Evolutionary conservation across 768 basidiomycete species (phyloP), one percentile per base, ranked within the genome.

Genomic region (Tylopilus vinaceipallidus): DNA sequence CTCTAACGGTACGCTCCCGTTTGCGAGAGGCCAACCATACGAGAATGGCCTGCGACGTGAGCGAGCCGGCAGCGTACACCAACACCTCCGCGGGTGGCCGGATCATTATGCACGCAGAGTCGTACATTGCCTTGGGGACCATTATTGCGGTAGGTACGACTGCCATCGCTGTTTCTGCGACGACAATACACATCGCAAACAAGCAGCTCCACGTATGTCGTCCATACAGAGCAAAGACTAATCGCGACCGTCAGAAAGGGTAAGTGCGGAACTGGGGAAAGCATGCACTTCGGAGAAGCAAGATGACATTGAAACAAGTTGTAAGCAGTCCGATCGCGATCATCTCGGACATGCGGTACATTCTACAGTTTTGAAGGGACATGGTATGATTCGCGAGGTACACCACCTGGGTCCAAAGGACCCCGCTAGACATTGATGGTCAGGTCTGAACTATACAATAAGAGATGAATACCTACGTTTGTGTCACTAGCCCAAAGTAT

Each of bases 221-320:
- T 22, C 44, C 55, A 16, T 55, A 60, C 1, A 65, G 35, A 0
- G 62, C 63, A 36, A 51, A 59, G 34, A 65, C 63, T 65, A n/a
- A 8, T 14, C n/a, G 3, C 11, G 14, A 6, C 11, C n/a, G 14
- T 58, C 9, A 49, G 42, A 36, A 22, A 3, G n/a, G 30, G 4
- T 10, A 17, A 50, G 6, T 8, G 0, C 9, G 9, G 47, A 26
- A 32, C 6, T 16, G 4, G 17, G n/a, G 3, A 27, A 45, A 9
- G 22, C 17, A 58, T 53, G 34, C 41, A 64, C 64, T 57, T 50
- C 64, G 53, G 32, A 66, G 37, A 29, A 62, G 47, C 4, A 65
- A 42, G 30, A 65, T 37, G 10, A 22, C 2, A 29, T 65, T 56
- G 2, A 66, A 53, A 7, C 43, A 32, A 2, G 58, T 17, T 46